These are phyloP conservation scores for Yarrowia bubula DNA, from an alignment of 805 yeast species.

Conservation along the genomic window DNA sequence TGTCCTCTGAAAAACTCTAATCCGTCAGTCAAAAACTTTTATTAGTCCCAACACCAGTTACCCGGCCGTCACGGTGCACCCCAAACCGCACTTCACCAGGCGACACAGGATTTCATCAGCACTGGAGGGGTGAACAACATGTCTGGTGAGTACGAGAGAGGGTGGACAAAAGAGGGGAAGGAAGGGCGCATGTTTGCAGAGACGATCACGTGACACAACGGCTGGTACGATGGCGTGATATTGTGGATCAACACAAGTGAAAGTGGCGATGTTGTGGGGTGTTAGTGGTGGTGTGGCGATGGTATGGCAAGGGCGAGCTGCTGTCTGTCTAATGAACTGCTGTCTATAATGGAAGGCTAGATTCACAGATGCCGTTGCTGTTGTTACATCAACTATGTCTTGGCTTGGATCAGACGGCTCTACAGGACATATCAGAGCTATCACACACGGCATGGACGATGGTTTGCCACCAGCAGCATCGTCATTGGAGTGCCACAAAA, in stretches of 20 bases:
- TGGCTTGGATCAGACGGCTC: no score
- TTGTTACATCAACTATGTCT: no score
- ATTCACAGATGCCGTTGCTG: no score
- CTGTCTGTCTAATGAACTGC: no score
- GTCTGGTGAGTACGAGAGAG: constrained; percentile 19
- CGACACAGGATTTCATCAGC: constrained; percentile 17
- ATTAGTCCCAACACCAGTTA: not conserved
- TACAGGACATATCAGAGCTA: no score
- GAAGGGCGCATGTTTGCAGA: not conserved
- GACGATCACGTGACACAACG: not conserved
- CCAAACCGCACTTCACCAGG: not conserved
- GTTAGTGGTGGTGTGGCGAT: no score
- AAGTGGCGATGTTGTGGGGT: not conserved
- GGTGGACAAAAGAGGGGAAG: not conserved
- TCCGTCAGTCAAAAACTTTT: not conserved
- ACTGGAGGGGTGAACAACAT: constrained; percentile 27
- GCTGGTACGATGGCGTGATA: not conserved
- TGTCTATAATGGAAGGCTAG: no score
- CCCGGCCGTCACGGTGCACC: constrained; percentile 21
- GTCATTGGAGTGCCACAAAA: no score
- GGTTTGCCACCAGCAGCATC: no score
- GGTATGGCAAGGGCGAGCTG: no score
- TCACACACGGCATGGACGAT: no score
- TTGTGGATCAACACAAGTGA: not conserved
- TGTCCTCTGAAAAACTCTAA: not conserved